Conservation (phyloP, 257 asterid species). For the Nicotiana attenuata region DNA sequence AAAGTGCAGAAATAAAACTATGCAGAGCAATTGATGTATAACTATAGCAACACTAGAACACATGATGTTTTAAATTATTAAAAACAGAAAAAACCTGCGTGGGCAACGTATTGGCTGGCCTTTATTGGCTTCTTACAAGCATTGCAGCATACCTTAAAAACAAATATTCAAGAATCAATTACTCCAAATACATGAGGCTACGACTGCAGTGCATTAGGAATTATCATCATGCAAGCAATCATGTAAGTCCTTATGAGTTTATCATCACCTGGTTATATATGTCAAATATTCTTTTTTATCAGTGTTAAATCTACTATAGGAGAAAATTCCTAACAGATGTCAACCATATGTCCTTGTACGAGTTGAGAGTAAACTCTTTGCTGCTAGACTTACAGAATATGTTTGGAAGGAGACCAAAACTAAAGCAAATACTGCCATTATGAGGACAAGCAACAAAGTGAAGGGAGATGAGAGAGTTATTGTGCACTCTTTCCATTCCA, state of each 20-base stretch:
- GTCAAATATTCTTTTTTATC: not conserved
- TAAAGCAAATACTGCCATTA: not conserved
- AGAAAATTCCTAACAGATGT: not conserved
- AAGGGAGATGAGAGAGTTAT: not conserved
- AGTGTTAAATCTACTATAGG: not conserved
- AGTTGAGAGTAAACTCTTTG: not conserved
- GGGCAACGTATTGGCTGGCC: slow-evolving; percentile 71
- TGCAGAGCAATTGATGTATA: slow-evolving; percentile 8
- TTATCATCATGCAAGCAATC: not conserved
- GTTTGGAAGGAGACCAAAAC: not conserved
- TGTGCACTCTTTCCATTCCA: not conserved
- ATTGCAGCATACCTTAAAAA: slow-evolving; percentile 82
- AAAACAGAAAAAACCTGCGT: slow-evolving; percentile 58
- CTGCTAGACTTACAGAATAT: not conserved
- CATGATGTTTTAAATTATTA: slow-evolving; percentile 15
- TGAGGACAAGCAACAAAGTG: not conserved
- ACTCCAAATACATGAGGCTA: not conserved
- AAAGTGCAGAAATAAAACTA: not conserved
- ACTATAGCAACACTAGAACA: slow-evolving; percentile 12
- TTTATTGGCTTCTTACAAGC: slow-evolving; percentile 91
- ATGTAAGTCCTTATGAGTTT: not conserved
- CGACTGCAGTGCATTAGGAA: not conserved
- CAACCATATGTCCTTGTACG: not conserved
- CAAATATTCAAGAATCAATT: slow-evolving; percentile 15
- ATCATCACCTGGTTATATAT: not conserved